Conservation (phyloP, 108 stramenopile species). For the Aurantiochytrium sp. region DNA sequence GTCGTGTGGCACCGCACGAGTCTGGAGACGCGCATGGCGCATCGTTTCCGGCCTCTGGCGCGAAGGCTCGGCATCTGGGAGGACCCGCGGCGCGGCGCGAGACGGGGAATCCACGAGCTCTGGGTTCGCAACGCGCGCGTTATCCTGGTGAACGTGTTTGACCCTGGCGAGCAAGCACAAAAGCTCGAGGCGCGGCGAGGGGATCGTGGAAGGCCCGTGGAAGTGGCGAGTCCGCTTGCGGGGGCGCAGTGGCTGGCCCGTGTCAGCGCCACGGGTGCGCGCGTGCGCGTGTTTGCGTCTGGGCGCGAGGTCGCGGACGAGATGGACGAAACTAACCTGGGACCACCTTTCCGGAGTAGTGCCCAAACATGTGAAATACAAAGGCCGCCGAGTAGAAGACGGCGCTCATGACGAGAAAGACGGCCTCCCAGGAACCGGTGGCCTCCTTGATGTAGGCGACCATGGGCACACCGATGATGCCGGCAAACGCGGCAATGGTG, state of each 20-base stretch:
- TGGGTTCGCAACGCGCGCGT: not conserved
- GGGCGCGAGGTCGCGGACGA: not conserved
- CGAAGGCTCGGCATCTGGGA: not conserved
- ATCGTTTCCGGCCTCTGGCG: not conserved
- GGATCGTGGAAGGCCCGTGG: not conserved
- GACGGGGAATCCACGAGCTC: not conserved
- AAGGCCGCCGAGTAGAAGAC: constrained; percentile 25
- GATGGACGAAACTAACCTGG: constrained; percentile 29
- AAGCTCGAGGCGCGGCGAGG: not conserved
- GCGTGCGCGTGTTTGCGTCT: not conserved
- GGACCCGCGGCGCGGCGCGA: not conserved
- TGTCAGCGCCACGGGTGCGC: not conserved
- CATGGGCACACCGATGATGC: constrained; percentile 21
- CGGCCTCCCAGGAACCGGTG: not conserved
- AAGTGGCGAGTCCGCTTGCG: not conserved
- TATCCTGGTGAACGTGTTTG: constrained; percentile 16
- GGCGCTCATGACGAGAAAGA: not conserved
- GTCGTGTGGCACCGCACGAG: not conserved
- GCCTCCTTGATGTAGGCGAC: constrained; percentile 4
- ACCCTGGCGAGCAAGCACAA: not conserved
- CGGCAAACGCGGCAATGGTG: constrained; percentile 14
- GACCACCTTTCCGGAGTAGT: constrained; percentile 26
- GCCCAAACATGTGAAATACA: constrained; percentile 12
- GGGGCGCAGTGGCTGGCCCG: not conserved
- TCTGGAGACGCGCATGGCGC: not conserved